Base-by-base conservation (phyloP, 2,329 filamentous ascomycete species). In the Colletotrichum viniferum region DNA sequence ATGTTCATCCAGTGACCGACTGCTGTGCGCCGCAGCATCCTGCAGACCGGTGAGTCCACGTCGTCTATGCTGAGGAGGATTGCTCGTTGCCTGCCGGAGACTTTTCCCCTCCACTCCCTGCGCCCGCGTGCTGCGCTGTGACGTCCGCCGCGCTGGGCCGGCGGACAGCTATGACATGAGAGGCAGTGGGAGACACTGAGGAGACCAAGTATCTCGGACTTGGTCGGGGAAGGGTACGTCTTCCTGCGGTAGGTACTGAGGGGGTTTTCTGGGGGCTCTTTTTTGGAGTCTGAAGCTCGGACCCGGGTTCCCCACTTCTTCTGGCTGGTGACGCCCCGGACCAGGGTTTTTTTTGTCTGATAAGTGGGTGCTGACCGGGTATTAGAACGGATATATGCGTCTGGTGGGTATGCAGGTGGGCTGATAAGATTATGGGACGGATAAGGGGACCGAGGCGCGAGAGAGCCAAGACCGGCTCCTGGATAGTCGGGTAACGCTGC, bases 371-470 rank as follows among this genome's bases (percentile, higher is more conserved):
- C 21, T 62, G 36, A n/a, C 36, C 69, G 73, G 73, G 69, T 68
- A 75, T 73, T 73, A 75, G 48, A 43, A n/a, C 69, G 73, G 73
- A 72, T 58, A 75, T 73, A 75, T 60, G 62, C 43, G 43, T 58
- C 26, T 58, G 38, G 38, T 72, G 48, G 71, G 10, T 48, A 56
- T 32, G 43, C 4, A 34, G 43, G 65, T 70, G 69, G 73, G 34
- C 69, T 68, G 63, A 68, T 72, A 43, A 67, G 56, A 68, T 68
- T 30, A 75, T 73, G 56, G 62, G 73, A 68, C 69, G 73, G 73
- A 73, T 72, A 58, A 75, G 69, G 38, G 63, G 32, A 73, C 73
- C 73, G 56, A 68, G 55, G 38, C 56, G 32, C 62, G 36, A 34
- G 28, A 18, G 38, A 60, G 69, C 62, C 73, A 48, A 73, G 63